These are phyloP conservation scores for Pisolithus sp. DNA, from an alignment of 768 basidiomycete genomes.

Conservation along the genomic window DNA sequence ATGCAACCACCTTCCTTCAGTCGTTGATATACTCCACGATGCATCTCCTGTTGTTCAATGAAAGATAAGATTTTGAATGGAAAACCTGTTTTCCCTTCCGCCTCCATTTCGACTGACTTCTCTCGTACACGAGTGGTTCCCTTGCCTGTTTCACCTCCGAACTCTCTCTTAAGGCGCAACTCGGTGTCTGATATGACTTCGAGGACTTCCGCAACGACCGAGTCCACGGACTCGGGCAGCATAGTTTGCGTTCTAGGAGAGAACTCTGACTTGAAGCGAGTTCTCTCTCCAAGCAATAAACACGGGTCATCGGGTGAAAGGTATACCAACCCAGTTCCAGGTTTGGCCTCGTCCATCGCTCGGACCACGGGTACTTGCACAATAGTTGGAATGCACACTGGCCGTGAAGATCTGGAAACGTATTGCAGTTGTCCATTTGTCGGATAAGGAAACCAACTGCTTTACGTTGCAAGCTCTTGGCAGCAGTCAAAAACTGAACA, in stretches of 20 bases:
- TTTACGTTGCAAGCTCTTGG: constrained; percentile 76
- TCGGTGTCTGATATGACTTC: constrained; percentile 88
- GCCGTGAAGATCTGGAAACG: constrained; percentile 15
- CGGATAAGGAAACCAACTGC: constrained; percentile 76
- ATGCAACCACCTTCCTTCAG: constrained; percentile 84
- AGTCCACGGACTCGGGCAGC: constrained; percentile 75
- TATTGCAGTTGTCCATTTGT: constrained; percentile 79
- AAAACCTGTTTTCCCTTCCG: constrained; percentile 54
- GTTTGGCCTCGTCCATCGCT: constrained; percentile 80
- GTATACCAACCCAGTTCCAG: constrained; percentile 66
- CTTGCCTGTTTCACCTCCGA: constrained; percentile 75
- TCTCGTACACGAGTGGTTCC: constrained; percentile 63
- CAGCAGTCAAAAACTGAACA: constrained; percentile 85
- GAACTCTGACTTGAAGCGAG: constrained; percentile 70
- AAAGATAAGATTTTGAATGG: constrained; percentile 80
- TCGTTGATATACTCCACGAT: constrained; percentile 83
- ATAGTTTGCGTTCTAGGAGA: constrained; percentile 76
- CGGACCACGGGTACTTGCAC: constrained; percentile 85
- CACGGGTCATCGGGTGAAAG: constrained; percentile 73
- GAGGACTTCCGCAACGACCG: constrained; percentile 72
- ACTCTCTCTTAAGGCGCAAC: constrained; percentile 78
- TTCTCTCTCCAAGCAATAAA: constrained; percentile 75
- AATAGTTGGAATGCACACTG: constrained; percentile 7
- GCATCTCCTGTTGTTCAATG: constrained; percentile 93
- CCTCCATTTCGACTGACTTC: constrained; percentile 52